Base-by-base conservation (phyloP, 1,139 yeast genomes). In the Lipomyces yarrowii region DNA sequence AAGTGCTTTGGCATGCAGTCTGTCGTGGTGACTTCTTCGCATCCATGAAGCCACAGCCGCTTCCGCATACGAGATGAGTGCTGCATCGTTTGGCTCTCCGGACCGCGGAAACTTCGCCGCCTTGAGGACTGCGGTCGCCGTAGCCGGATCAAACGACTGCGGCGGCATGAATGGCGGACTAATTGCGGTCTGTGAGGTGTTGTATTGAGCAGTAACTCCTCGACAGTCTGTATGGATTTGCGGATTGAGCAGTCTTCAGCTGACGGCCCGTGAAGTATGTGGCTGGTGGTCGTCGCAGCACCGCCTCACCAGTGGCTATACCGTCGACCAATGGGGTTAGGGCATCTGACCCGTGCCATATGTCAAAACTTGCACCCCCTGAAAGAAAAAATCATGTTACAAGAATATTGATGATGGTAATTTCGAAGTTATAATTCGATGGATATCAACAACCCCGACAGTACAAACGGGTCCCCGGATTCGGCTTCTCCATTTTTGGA, bases 401-500 rank as follows among this genome's bases (percentile, higher is more conserved):
- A n/a, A n/a, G n/a, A n/a, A n/a, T n/a, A n/a, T n/a, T n/a, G n/a
- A n/a, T n/a, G n/a, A n/a, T n/a, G n/a, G 18, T n/a, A 18, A 7
- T 51, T 21, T 13, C 54, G n/a, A 51, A n/a, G 5, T 0, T 18
- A 13, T 23, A n/a, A 52, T 30, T 13, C 55, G 11, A 52, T 52
- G 55, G 55, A 52, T 23, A 21, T 52, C 8, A 21, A 26, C 55
- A 30, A 52, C 15, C 7, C 33, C 26, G n/a, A 23, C 13, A 30
- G 0, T 42, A 42, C 48, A 23, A 33, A 23, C 30, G 33, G 32
- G 4, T 52, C 33, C 15, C 8, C 55, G 7, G 30, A 52, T 30
- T 6, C 1, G 18, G 6, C 15, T 18, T 61, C 64, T 72, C 67
- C 74, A 59, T 86, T 86, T 76, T 78, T 77, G 73, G 70, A 76